phyloP scores from a whole-genome alignment of 768 basidiomycete genomes.

The Boletus insuetus region DNA sequence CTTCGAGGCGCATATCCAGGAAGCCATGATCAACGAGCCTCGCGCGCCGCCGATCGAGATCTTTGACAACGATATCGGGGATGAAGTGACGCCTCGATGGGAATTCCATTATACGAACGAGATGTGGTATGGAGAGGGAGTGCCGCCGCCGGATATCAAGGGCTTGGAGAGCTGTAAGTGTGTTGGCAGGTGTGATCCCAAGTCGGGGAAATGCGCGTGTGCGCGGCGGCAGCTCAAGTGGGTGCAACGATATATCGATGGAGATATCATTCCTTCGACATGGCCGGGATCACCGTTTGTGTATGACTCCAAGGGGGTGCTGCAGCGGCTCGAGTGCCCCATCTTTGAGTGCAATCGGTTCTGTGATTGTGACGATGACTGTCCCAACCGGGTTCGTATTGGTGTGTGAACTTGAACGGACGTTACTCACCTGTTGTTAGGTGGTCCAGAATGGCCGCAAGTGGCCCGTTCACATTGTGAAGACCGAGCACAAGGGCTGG shows the following conservation, averaged over 20 bases:
- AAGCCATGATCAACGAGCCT: conserved; percentile 66
- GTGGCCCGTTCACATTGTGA: conserved; percentile 57
- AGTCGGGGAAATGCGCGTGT: conserved; percentile 71
- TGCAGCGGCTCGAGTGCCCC: conserved; percentile 53
- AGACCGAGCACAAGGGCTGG: conserved; percentile 83
- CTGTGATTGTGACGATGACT: conserved; percentile 79
- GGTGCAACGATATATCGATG: conserved; percentile 22
- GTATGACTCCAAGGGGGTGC: conserved; percentile 59
- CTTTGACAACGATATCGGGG: conserved; percentile 59
- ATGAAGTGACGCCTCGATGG: conserved; percentile 71
- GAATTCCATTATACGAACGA: conserved; percentile 87
- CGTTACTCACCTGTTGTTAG: conserved; percentile 35
- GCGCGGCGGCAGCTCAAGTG: conserved; percentile 50
- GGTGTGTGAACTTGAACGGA: not conserved
- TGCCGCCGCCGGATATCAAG: conserved; percentile 61
- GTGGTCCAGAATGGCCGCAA: conserved; percentile 82
- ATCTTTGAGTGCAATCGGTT: conserved; percentile 86
- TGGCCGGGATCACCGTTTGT: conserved; percentile 54
- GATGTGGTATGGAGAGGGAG: conserved; percentile 69
- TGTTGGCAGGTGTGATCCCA: conserved; percentile 71
- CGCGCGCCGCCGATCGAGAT: conserved; percentile 66
- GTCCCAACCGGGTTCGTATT: conserved; percentile 65
- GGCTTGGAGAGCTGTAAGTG: conserved; percentile 71
- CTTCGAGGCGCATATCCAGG: conserved; percentile 63
- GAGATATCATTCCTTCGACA: conserved; percentile 26